These are phyloP conservation scores for Hyphopichia burtonii DNA, from an alignment of 1,139 yeast species.

Conservation along the genomic window DNA sequence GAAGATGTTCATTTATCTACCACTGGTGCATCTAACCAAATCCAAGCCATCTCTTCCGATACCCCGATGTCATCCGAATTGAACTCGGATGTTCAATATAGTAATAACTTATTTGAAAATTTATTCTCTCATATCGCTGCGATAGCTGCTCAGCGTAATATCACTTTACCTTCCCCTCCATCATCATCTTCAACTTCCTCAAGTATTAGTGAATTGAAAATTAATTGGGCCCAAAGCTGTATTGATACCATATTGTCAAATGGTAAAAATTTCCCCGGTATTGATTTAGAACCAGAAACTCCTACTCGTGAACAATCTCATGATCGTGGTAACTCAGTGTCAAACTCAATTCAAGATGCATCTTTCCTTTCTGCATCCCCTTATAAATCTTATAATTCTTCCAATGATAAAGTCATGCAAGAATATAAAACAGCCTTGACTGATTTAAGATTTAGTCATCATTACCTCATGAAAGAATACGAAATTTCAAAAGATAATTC, in stretches of 20 bases:
- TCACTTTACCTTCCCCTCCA: conserved; percentile 49
- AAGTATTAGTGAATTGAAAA: conserved; percentile 13
- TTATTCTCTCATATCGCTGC: conserved; percentile 55
- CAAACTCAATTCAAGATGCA: conserved; percentile 22
- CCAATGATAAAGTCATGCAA: conserved; percentile 26
- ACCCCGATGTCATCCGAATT: not conserved
- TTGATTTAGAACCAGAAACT: conserved; percentile 4
- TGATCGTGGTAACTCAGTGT: conserved; percentile 8
- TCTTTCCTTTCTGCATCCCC: conserved; percentile 27
- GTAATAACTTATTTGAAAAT: conserved; percentile 34
- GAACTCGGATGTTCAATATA: not conserved
- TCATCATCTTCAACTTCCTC: conserved; percentile 6
- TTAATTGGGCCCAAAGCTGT: conserved; percentile 56
- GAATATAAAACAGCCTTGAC: conserved; percentile 56
- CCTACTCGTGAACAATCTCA: conserved; percentile 4
- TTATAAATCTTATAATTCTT: conserved; percentile 14
- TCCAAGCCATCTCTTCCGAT: not conserved
- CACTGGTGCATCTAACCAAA: not conserved
- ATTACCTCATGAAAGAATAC: conserved; percentile 58
- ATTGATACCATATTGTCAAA: conserved; percentile 36
- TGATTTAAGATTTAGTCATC: conserved; percentile 64
- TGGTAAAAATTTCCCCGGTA: conserved; percentile 1
- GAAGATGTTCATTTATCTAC: conserved; percentile 39
- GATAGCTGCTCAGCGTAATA: conserved; percentile 50
- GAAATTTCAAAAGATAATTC: conserved; percentile 56